Conservation (phyloP, 202 grass and related monocot species). For the Bolboschoenoplectus hybrid region DNA sequence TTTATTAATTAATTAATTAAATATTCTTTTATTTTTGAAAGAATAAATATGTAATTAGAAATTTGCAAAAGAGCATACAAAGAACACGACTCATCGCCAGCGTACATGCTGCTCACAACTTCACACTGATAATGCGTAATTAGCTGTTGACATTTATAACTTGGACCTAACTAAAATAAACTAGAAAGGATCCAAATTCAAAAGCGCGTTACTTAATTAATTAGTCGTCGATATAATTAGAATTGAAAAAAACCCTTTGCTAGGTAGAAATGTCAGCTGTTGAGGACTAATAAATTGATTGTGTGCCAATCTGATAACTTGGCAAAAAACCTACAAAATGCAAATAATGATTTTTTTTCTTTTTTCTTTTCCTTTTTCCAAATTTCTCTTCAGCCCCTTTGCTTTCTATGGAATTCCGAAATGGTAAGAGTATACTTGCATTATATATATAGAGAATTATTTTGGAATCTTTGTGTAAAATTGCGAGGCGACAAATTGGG, state of each 20-base stretch:
- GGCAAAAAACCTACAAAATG: background rate
- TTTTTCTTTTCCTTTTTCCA: background rate
- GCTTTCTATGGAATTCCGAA: background rate
- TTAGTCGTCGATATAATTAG: background rate
- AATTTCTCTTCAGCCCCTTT: background rate
- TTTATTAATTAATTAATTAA: background rate
- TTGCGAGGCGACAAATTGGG: background rate
- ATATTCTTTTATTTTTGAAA: background rate
- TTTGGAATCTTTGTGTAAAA: background rate
- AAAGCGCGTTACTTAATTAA: conserved; percentile 34
- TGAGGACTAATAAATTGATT: background rate
- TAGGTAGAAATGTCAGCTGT: background rate
- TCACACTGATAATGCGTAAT: background rate
- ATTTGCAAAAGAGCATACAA: background rate
- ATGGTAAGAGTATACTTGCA: background rate
- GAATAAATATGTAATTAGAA: background rate
- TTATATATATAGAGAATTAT: background rate
- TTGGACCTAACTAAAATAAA: background rate
- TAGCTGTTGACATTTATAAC: conserved; percentile 14
- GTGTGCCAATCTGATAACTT: background rate
- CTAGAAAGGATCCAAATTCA: conserved; percentile 11
- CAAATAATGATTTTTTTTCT: background rate
- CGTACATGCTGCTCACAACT: background rate
- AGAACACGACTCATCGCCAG: background rate
- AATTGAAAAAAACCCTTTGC: background rate